phyloP scores from a whole-genome alignment of 2,329 filamentous ascomycete genomes.

The Conoideocrella luteorostrata region DNA sequence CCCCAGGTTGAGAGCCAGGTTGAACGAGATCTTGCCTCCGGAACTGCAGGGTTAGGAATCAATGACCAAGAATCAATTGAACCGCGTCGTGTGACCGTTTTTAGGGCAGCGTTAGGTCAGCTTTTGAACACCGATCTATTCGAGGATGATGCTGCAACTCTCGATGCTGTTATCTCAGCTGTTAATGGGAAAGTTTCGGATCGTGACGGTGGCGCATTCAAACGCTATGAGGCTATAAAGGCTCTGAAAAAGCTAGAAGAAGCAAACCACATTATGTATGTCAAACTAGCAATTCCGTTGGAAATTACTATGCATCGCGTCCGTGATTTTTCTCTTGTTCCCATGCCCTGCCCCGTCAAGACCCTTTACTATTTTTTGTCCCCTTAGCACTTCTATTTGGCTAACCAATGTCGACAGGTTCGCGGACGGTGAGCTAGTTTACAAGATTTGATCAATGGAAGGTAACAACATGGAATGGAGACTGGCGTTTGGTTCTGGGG shows the following conservation, averaged over 20 bases:
- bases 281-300: too few species aligned
- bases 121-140: constrained; percentile 81
- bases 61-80: constrained; percentile 45
- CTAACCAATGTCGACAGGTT: constrained; percentile 36
- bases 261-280: constrained; percentile 88
- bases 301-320: too few species aligned
- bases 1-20: constrained; percentile 36
- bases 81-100: constrained; percentile 59
- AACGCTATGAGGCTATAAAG: constrained; percentile 63
- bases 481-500: background rate
- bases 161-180: constrained; percentile 67
- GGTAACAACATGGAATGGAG: background rate
- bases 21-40: constrained; percentile 38
- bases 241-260: constrained; percentile 76
- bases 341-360: too few species aligned
- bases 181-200: constrained; percentile 67
- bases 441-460: constrained; percentile 52
- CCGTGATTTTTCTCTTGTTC: too few species aligned
- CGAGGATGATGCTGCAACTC: constrained; percentile 72
- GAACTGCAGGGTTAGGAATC: constrained; percentile 36
- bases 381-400: too few species aligned
- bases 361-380: too few species aligned
- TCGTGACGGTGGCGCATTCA: constrained; percentile 54
- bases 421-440: constrained; percentile 58
- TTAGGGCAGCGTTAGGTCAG: constrained; percentile 76